Evolutionary conservation across 1,139 yeast species (phyloP).

Genomic region (Blastobotrys malaysiensis): DNA sequence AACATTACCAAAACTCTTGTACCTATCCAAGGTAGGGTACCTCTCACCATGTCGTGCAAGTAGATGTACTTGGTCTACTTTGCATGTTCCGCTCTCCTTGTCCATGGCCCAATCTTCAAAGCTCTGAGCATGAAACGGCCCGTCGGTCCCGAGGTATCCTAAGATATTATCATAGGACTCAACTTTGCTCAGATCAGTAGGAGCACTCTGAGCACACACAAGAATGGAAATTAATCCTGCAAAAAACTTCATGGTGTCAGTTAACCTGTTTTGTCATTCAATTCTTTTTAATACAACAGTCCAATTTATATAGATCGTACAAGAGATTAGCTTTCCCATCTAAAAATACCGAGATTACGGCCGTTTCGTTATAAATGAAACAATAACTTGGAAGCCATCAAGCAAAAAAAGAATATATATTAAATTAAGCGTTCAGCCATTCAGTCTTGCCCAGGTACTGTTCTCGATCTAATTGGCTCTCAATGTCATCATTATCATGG

Average conservation of each 20-base stretch:
- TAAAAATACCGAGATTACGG: neutral
- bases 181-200: neutral
- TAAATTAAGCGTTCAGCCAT: neutral
- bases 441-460: neutral
- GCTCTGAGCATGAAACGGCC: neutral
- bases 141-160: constrained; percentile 25
- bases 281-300: neutral
- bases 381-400: no score
- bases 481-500: neutral
- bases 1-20: neutral
- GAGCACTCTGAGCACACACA: neutral
- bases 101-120: neutral
- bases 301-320: neutral
- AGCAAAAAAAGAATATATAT: neutral
- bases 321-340: neutral
- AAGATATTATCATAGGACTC: neutral
- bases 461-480: neutral
- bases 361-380: neutral
- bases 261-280: neutral
- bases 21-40: constrained; percentile 12
- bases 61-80: constrained; percentile 14
- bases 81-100: neutral
- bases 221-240: neutral
- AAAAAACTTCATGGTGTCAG: neutral
- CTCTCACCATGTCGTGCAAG: constrained; percentile 17